Base-by-base conservation (phyloP, 2,329 filamentous ascomycete species). In the Calcarisporium arbuscula region DNA sequence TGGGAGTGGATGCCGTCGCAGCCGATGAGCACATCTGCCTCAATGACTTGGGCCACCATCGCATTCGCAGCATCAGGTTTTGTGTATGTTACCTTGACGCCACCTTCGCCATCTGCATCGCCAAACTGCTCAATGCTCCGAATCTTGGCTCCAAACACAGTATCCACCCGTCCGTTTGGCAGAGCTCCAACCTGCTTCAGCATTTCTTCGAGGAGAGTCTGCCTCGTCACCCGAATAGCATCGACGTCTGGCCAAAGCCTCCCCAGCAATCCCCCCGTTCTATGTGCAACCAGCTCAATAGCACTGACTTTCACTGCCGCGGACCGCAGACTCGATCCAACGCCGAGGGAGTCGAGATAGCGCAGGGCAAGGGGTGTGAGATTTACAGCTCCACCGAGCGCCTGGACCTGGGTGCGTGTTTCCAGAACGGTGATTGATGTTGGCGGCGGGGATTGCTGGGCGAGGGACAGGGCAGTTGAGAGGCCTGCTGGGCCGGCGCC, bases 361-460 rank as follows among this genome's bases (percentile, higher is more conserved):
- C 63, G 56, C 5, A 68, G 51, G 8, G 64, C 63, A 36, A 67
- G 62, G 1, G 66, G 64, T 3, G 65, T 67, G n/a, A 69, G 53
- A 46, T 65, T 66, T 31, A 70, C 54, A 8, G 65, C 57, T 46
- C 69, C 57, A 44, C 64, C 53, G 42, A 67, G 64, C 0, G 64
- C 65, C 10, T 65, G 61, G 4, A 65, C 60, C 21, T 54, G 46
- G 3, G 62, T 54, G 1, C 68, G 63, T 28, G 70, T 58, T 46
- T 73, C 70, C 44, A 62, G 70, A 38, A 74, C 57, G 26, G 60
- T 64, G 45, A 71, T 37, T 15, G n/a, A n/a, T n/a, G n/a, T n/a
- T n/a, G n/a, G n/a, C n/a, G n/a, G n/a, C n/a, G n/a, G n/a, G n/a
- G n/a, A n/a, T n/a, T n/a, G n/a, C 6, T 54, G 53, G 17, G 55